A percentile compares a stretch with the other conserved stretches of the same genome.
Conservation (phyloP, 78 protist genomes). For the Bodo saltans region DNA sequence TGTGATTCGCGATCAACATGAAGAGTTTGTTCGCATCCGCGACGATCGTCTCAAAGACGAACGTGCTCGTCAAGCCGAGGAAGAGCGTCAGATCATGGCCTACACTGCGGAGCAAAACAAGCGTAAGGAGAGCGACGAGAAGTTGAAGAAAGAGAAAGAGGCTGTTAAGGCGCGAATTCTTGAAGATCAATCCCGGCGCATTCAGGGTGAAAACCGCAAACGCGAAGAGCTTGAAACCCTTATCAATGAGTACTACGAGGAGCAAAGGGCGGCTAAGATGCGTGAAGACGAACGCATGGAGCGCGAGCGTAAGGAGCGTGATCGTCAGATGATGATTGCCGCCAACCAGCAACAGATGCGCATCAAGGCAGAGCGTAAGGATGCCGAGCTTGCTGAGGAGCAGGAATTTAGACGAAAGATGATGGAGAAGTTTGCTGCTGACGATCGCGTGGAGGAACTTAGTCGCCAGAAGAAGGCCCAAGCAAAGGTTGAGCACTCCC, state of each 20-base stretch:
- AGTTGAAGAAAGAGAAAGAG: background rate
- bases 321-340: constrained; percentile 14
- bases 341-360: constrained; percentile 1
- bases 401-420: constrained; percentile 34
- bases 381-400: constrained; percentile 33
- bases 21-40: background rate
- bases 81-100: constrained; percentile 17
- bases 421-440: constrained; percentile 63
- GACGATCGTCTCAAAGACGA: constrained; percentile 24
- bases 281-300: background rate
- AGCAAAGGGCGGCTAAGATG: constrained; percentile 31
- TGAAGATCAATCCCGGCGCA: constrained; percentile 8
- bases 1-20: constrained; percentile 15
- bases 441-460: constrained; percentile 60
- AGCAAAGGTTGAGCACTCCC: constrained; percentile 46
- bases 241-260: constrained; percentile 29
- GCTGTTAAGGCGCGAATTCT: background rate
- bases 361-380: background rate
- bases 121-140: background rate
- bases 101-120: background rate
- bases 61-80: constrained; percentile 25
- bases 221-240: constrained; percentile 44
- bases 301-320: constrained; percentile 11
- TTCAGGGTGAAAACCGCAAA: constrained; percentile 2
- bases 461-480: constrained; percentile 36